Conservation (phyloP, 2,329 filamentous ascomycete species). For the Gnomoniopsis sp. region DNA sequence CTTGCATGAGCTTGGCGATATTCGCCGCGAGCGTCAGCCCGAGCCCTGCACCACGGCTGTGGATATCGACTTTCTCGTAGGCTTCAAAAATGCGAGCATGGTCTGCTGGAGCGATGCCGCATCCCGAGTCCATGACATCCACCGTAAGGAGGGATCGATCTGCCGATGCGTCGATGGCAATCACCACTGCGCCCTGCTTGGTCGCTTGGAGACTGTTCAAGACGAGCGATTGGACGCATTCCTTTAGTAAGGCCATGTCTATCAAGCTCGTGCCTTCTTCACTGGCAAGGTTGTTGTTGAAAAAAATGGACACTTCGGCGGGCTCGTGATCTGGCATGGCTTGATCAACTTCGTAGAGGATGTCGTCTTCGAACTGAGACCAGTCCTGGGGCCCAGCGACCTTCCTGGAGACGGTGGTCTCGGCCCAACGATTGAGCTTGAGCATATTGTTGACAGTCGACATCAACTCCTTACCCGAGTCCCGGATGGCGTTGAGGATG, state of each 20-base stretch:
- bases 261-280: slow-evolving; percentile 29
- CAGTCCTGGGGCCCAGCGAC: neutral
- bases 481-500: slow-evolving; percentile 33
- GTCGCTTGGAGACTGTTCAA: slow-evolving; percentile 41
- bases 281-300: slow-evolving; percentile 27
- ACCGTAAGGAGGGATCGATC: slow-evolving; percentile 30
- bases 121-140: slow-evolving; percentile 40
- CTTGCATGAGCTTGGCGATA: slow-evolving; percentile 37
- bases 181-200: slow-evolving; percentile 31
- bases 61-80: slow-evolving; percentile 37
- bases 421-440: slow-evolving; percentile 37
- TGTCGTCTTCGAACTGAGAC: slow-evolving; percentile 26
- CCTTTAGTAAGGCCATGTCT: slow-evolving; percentile 37
- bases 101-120: slow-evolving; percentile 33
- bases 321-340: slow-evolving; percentile 28
- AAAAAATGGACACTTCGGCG: slow-evolving; percentile 28
- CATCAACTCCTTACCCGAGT: slow-evolving; percentile 39
- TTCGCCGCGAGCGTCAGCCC: slow-evolving; percentile 40
- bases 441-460: slow-evolving; percentile 43
- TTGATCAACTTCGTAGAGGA: slow-evolving; percentile 27
- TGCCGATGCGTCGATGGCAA: slow-evolving; percentile 28
- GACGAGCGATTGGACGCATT: slow-evolving; percentile 38
- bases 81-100: slow-evolving; percentile 38
- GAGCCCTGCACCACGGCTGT: slow-evolving; percentile 37
- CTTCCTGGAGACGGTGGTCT: slow-evolving; percentile 25